phyloP scores from a whole-genome alignment of 352 stramenopile genomes.

The Plasmopara viticola region DNA sequence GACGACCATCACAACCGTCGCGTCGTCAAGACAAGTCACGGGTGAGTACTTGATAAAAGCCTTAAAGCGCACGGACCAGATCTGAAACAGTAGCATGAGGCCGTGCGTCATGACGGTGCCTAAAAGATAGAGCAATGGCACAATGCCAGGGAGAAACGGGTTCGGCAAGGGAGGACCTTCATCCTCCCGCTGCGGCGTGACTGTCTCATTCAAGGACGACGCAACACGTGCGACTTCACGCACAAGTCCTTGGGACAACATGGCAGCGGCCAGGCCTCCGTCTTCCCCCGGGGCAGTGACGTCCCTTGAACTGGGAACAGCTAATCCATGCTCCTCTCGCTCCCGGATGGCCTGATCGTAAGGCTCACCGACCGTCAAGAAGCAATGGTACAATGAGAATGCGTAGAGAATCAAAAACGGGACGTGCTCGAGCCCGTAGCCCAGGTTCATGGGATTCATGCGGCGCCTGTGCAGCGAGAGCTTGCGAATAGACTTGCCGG shows the following conservation, averaged over 20 bases:
- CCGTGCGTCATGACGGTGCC: slow-evolving; percentile 73
- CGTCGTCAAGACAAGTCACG: slow-evolving; percentile 46
- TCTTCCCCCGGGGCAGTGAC: slow-evolving; percentile 19
- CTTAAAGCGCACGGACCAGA: slow-evolving; percentile 80
- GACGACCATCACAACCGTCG: slow-evolving; percentile 76
- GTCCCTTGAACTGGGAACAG: slow-evolving; percentile 28
- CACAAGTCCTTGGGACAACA: slow-evolving; percentile 63
- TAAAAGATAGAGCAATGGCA: slow-evolving; percentile 83
- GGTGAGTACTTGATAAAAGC: slow-evolving; percentile 83
- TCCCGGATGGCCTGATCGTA: slow-evolving; percentile 73
- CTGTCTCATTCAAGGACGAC: slow-evolving; percentile 51
- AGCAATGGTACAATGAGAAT: slow-evolving; percentile 66
- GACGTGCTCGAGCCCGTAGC: slow-evolving; percentile 67
- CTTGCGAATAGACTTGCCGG: slow-evolving; percentile 61
- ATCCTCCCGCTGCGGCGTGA: slow-evolving; percentile 45
- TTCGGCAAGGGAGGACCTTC: slow-evolving; percentile 78
- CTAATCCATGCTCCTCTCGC: slow-evolving; percentile 51
- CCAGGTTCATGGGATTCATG: slow-evolving; percentile 45
- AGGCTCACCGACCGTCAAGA: slow-evolving; percentile 52
- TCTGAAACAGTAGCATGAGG: slow-evolving; percentile 85
- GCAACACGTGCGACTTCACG: slow-evolving; percentile 34
- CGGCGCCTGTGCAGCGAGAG: slow-evolving; percentile 57
- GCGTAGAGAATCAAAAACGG: slow-evolving; percentile 65
- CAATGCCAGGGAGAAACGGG: slow-evolving; percentile 86
- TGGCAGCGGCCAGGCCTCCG: slow-evolving; percentile 58